phyloP scores from a whole-genome alignment of 2,329 filamentous ascomycete species.

The Venturiaceae sp. region DNA sequence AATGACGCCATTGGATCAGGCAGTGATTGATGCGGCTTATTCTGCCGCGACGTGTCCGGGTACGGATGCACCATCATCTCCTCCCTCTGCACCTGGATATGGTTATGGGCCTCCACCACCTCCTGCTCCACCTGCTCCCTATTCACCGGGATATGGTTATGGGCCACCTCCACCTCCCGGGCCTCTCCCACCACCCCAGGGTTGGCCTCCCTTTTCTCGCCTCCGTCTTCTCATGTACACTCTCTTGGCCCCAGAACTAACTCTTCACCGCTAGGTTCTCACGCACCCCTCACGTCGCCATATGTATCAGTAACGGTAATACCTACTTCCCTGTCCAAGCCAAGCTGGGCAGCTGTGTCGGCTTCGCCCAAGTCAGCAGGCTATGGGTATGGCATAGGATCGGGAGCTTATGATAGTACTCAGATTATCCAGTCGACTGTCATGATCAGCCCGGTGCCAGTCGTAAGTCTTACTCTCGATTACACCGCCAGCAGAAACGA shows the following conservation, averaged over 20 bases:
- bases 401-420: not conserved
- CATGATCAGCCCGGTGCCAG: not conserved
- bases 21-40: not conserved
- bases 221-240: not conserved
- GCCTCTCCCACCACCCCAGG: not conserved
- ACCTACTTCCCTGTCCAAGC: not conserved
- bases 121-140: not conserved
- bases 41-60: not conserved
- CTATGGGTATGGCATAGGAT: not conserved
- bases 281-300: not conserved
- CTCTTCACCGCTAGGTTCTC: not conserved
- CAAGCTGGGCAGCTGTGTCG: not conserved
- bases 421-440: not conserved
- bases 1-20: constrained; percentile 2
- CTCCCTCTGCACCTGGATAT: not conserved
- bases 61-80: not conserved
- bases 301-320: not conserved
- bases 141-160: not conserved
- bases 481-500: not conserved
- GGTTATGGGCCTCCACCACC: not conserved
- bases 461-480: not conserved
- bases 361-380: not conserved
- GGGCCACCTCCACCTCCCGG: not conserved
- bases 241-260: not conserved
- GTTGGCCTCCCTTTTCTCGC: not conserved